These are phyloP conservation scores for Pelargonium nanum DNA, from an alignment of 345 rosid genomes.

Conservation along the genomic window DNA sequence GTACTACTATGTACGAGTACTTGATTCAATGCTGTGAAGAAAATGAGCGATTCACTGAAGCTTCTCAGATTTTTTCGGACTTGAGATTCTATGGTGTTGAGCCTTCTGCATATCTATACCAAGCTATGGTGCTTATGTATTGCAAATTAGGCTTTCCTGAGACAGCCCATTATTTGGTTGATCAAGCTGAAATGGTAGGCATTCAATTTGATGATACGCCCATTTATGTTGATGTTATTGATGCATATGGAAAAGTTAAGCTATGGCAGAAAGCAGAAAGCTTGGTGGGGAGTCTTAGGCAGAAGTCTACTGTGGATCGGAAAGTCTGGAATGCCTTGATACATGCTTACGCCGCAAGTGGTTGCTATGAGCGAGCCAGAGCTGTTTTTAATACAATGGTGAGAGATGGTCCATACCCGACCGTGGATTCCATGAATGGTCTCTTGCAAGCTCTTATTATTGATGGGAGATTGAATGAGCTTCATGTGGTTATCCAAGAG, in stretches of 20 bases:
- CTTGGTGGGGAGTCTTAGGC: conserved; percentile 63
- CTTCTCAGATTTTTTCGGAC: conserved; percentile 78
- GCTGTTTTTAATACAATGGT: conserved; percentile 85
- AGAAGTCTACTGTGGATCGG: conserved; percentile 43
- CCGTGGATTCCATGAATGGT: conserved; percentile 76
- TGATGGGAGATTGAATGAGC: conserved; percentile 74
- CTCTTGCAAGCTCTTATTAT: conserved; percentile 71
- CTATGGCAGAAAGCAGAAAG: conserved; percentile 85
- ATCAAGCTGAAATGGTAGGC: conserved; percentile 45
- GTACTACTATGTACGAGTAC: conserved; percentile 55
- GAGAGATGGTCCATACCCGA: conserved; percentile 91
- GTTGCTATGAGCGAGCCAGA: conserved; percentile 83
- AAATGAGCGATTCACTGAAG: conserved; percentile 51
- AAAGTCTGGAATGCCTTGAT: conserved; percentile 86
- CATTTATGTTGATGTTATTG: conserved; percentile 47
- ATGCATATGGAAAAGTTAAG: conserved; percentile 61
- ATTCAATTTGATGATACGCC: conserved; percentile 35
- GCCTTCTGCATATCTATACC: conserved; percentile 40
- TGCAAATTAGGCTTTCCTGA: conserved; percentile 83
- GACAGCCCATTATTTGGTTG: conserved; percentile 60
- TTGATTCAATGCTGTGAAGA: conserved; percentile 59
- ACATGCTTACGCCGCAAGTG: conserved; percentile 77
- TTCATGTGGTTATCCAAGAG: conserved; percentile 74
- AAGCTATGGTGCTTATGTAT: conserved; percentile 46
- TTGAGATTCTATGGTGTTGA: conserved; percentile 56